These are phyloP conservation scores for Strigomonas culicis DNA, from an alignment of 208 protist genomes.

Conservation along the genomic window DNA sequence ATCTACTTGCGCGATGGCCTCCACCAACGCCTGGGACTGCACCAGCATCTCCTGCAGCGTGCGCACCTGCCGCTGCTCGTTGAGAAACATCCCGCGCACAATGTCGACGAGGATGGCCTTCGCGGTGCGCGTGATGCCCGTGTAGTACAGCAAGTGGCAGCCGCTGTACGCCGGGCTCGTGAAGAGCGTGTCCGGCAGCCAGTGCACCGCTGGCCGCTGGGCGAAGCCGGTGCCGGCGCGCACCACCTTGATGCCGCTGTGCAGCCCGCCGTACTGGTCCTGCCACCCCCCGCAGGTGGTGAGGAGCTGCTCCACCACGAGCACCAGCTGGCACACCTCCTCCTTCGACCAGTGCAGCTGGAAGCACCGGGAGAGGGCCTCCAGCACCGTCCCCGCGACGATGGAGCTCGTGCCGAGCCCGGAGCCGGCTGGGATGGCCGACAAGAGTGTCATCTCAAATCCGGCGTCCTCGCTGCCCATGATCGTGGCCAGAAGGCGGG, in stretches of 20 bases:
- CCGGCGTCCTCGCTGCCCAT: constrained; percentile 29
- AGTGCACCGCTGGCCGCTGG: constrained; percentile 33
- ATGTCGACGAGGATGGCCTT: constrained; percentile 40
- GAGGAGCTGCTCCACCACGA: constrained; percentile 65
- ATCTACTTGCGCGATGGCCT: constrained; percentile 34
- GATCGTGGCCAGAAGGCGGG: constrained; percentile 8
- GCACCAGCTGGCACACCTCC: constrained; percentile 39
- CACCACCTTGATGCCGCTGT: constrained; percentile 41
- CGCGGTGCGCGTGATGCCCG: constrained; percentile 47
- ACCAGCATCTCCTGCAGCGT: constrained; percentile 37
- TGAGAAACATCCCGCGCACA: constrained; percentile 40
- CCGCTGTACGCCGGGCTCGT: constrained; percentile 23
- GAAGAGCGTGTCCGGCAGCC: constrained; percentile 38
- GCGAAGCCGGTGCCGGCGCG: constrained; percentile 27
- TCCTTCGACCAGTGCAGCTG: constrained; percentile 35
- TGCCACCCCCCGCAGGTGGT: constrained; percentile 68
- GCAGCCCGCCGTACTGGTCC: constrained; percentile 62
- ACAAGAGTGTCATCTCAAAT: constrained; percentile 46
- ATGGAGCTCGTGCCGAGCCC: constrained; percentile 71
- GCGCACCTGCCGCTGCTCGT: constrained; percentile 20
- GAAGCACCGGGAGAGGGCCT: constrained; percentile 39
- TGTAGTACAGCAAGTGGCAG: constrained; percentile 61
- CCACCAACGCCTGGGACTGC: constrained; percentile 35
- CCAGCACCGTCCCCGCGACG: constrained; percentile 42
- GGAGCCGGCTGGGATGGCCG: constrained; percentile 50